Evolutionary conservation across 331 rosid species (phyloP), one percentile per base, ranked within the genome.

Genomic region (Quercus tomentella): DNA sequence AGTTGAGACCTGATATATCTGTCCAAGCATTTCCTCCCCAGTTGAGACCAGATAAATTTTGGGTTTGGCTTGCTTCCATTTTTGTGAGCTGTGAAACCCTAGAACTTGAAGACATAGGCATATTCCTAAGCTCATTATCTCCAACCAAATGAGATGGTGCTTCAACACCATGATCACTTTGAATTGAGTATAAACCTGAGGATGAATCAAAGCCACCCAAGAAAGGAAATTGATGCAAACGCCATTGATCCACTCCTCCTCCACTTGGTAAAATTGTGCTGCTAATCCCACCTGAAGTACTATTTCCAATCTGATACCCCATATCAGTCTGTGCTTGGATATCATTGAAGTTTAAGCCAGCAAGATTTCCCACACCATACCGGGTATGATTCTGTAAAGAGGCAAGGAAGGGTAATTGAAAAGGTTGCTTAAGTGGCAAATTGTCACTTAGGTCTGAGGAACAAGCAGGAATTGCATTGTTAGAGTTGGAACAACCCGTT

Each of bases 191-290:
- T 9, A 87, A 77, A 52, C 74, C 83, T 33, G 80, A 5, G 22
- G 84, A 76, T 60, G 89, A 80, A 4, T 94, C 94, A 23, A 86
- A 89, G 15, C 85, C 89, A 14, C 80, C 86, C 77, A 92, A 45
- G 83, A 90, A 83, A 43, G 97, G 92, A 77, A 90, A 81, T n/a
- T 89, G 96, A 73, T 89, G 96, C 51, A 87, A 70, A 20, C 94
- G 88, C 98, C 97, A 91, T 81, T 85, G 90, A 22, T 88, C 89
- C 14, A 87, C 89, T 52, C 62, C 81, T 76, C 77, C 87, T 61
- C 73, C 85, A n/a, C 81, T 82, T 5, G 51, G 22, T 5, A 82
- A 33, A 30, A 83, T 70, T 18, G 70, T 17, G 41, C 31, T 63
- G 37, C 18, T 28, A 49, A 15, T 49, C 12, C 77, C 67, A 72